Evolutionary conservation across 805 yeast species (phyloP), one percentile per base, ranked within the genome.

Genomic region (Saccharomycopsis schoenii): DNA sequence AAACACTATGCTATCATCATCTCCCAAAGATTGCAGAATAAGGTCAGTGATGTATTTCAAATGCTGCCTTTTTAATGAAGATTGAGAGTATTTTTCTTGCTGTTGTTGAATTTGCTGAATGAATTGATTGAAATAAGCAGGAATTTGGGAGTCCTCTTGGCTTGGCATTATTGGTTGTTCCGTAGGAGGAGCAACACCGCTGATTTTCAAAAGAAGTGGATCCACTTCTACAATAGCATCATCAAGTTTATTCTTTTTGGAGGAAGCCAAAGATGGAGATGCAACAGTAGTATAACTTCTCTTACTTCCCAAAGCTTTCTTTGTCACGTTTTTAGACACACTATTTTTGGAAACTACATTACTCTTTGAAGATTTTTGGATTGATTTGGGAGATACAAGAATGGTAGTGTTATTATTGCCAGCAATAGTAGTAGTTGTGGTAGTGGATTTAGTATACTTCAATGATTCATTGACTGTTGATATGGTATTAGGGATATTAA

Each of bases 231-330:
- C 58, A 19, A 40, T 8, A 42, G 21, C 17, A n/a, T 56, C 58
- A 43, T 56, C 58, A 12, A 34, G 36, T n/a, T 56, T 47, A 47
- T 47, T 47, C n/a, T 47, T 47, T 14, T 47, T 47, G 25, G 52
- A 47, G 10, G 51, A 43, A n/a, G 15, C 34, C 34, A 24, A 25
- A 10, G 52, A 21, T 21, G 24, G 29, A 21, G 52, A 47, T 10
- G 57, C 19, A 17, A 58, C 56, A 24, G 58, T 58, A 24, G 62
- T 60, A 36, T 37, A 57, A 42, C 43, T 42, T 25, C 60, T 34
- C n/a, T 47, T 47, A 24, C 14, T 36, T 9, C 42, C 36, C 21
- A 39, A 21, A 25, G 29, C 43, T 37, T 21, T 51, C 19, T 36
- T 29, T 17, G 39, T 36, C 37, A 47, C 52, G 2, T 10, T 24